A percentile compares a stretch with the other conserved stretches of the same genome.
Evolutionary conservation across 2,329 filamentous ascomycete species (phyloP).

Genomic region (Colletotrichum eremochloae): DNA sequence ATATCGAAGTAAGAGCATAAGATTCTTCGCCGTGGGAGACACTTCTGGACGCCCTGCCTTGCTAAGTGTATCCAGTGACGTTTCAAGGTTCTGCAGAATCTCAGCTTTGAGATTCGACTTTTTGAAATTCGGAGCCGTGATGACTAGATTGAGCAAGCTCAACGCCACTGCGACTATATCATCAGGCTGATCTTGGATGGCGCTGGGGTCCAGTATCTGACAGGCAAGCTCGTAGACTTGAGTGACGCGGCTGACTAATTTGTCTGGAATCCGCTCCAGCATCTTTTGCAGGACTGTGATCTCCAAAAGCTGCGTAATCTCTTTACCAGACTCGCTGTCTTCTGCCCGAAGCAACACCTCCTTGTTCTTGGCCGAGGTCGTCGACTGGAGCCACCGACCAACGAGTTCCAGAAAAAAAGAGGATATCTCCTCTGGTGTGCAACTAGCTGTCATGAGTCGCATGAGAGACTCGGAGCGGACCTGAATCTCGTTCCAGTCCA

Average conservation of each 20-base stretch:
- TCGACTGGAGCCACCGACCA: constrained; percentile 66
- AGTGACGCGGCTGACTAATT: constrained; percentile 72
- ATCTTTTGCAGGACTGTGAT: constrained; percentile 75
- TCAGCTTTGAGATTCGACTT: constrained; percentile 59
- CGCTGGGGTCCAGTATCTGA: constrained; percentile 67
- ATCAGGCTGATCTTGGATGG: constrained; percentile 57
- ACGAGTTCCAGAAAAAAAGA: constrained; percentile 72
- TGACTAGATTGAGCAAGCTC: constrained; percentile 71
- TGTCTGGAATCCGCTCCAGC: constrained; percentile 73
- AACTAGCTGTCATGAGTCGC: constrained; percentile 62
- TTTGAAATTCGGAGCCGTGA: constrained; percentile 70
- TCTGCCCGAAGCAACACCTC: constrained; percentile 46
- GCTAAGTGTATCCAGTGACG: constrained; percentile 61
- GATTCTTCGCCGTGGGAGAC: constrained; percentile 67
- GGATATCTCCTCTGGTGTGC: constrained; percentile 69
- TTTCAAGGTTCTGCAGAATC: constrained; percentile 61
- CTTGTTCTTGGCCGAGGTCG: constrained; percentile 46
- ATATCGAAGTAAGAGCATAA: constrained; percentile 68
- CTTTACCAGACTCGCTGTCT: constrained; percentile 53
- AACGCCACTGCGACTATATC: constrained; percentile 67
- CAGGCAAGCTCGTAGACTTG: constrained; percentile 75
- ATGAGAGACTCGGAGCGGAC: constrained; percentile 63
- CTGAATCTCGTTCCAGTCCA: constrained; percentile 62
- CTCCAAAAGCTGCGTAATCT: constrained; percentile 65
- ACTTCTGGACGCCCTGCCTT: constrained; percentile 55